These are phyloP conservation scores for Mycena sp. DNA, from an alignment of 1,284 basidiomycete genomes.

Conservation along the genomic window DNA sequence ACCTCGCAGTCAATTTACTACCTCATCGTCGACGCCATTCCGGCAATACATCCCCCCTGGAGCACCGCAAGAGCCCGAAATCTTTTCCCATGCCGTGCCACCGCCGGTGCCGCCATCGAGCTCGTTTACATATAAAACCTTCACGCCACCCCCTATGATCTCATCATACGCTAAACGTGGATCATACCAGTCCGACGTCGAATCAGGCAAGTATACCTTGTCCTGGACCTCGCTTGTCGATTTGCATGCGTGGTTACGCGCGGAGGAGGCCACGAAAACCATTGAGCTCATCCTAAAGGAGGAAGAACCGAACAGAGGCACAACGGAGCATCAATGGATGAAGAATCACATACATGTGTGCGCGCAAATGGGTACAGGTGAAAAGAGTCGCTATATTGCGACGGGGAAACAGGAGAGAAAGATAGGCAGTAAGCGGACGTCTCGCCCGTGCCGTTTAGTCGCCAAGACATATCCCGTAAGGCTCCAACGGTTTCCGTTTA, in stretches of 20 bases:
- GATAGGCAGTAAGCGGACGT: conserved; percentile 19
- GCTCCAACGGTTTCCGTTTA: too few relatives aligned
- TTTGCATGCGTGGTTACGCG: not conserved
- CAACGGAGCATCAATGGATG: not conserved
- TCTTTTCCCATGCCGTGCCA: too few relatives aligned
- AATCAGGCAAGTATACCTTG: not conserved
- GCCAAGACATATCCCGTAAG: conserved; percentile 32
- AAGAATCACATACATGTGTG: conserved; percentile 4
- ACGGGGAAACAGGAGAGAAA: conserved; percentile 6
- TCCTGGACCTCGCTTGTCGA: not conserved
- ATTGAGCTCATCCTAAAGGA: conserved; percentile 3
- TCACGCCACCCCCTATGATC: too few relatives aligned
- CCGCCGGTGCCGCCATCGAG: too few relatives aligned
- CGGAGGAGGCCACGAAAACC: not conserved
- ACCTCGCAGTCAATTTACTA: too few relatives aligned
- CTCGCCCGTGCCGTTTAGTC: conserved; percentile 23
- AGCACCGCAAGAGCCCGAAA: too few relatives aligned
- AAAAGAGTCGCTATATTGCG: conserved; percentile 1
- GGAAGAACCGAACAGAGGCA: not conserved
- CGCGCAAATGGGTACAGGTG: conserved; percentile 2
- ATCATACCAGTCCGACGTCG: not conserved
- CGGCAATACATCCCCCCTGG: too few relatives aligned
- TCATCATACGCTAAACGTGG: too few relatives aligned
- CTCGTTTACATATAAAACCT: too few relatives aligned
- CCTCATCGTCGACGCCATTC: too few relatives aligned